phyloP scores from a whole-genome alignment of 1,139 yeast genomes.

The Geotrichum fermentans region DNA sequence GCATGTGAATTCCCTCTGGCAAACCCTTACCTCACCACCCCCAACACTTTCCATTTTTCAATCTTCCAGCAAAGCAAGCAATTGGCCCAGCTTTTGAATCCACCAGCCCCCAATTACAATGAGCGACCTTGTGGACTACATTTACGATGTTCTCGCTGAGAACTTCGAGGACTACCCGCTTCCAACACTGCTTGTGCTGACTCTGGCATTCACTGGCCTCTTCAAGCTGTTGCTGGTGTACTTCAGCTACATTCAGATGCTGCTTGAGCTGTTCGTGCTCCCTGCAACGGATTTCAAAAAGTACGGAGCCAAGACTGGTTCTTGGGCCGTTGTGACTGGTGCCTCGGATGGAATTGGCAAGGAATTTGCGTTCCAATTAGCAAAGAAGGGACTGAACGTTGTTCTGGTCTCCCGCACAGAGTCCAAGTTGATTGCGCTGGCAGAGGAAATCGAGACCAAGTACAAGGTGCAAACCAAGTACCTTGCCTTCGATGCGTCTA shows the following conservation, averaged over 20 bases:
- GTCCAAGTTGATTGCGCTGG: constrained; percentile 63
- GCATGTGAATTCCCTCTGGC: too few relatives aligned
- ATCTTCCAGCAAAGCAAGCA: too few relatives aligned
- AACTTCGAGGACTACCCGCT: constrained; percentile 13
- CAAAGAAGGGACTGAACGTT: constrained; percentile 75
- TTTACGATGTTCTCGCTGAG: constrained; percentile 17
- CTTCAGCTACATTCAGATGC: constrained; percentile 43
- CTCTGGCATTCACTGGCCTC: constrained; percentile 44
- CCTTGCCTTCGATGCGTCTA: constrained; percentile 75
- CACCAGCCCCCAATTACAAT: too few relatives aligned
- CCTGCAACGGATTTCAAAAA: constrained; percentile 59
- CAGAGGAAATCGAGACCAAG: constrained; percentile 56
- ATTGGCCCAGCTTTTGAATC: too few relatives aligned
- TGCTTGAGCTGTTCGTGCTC: constrained; percentile 56
- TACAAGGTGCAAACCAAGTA: constrained; percentile 60
- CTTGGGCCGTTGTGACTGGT: constrained; percentile 93
- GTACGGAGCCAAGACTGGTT: constrained; percentile 63
- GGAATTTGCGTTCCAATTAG: constrained; percentile 82
- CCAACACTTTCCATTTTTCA: too few relatives aligned
- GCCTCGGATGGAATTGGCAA: constrained; percentile 98
- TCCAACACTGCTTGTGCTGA: constrained; percentile 21
- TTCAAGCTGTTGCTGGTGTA: constrained; percentile 44
- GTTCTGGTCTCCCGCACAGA: constrained; percentile 80
- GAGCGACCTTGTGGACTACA: constrained; percentile 15
- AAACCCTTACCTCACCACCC: too few relatives aligned